Percentiles rank a stretch among this genome's conserved stretches.
These are phyloP conservation scores for Cutaneotrichosporon mucoides DNA, from an alignment of 1,284 basidiomycete species.

Conservation along the genomic window DNA sequence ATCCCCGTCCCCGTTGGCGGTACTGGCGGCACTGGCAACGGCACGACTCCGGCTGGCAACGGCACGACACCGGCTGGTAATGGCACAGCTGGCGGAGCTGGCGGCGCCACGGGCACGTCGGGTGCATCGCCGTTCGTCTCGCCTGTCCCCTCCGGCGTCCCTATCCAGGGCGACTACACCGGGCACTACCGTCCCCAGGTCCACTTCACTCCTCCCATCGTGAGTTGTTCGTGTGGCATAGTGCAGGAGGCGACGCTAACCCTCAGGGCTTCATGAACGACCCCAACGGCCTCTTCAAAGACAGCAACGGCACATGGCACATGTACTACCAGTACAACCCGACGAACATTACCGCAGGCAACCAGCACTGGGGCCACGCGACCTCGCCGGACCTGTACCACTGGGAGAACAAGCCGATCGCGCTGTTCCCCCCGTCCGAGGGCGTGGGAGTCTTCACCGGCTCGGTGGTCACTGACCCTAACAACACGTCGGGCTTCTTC, in stretches of 20 bases:
- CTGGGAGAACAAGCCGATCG: slow-evolving; percentile 50
- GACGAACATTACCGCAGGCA: slow-evolving; percentile 44
- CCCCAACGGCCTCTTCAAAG: slow-evolving; percentile 49
- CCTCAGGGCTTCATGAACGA: slow-evolving; percentile 52
- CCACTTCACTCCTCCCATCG: slow-evolving; percentile 34
- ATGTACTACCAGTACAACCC: slow-evolving; percentile 53
- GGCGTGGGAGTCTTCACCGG: slow-evolving; percentile 45
- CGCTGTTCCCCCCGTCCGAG: slow-evolving; percentile 36
- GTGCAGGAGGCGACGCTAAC: too few species aligned
- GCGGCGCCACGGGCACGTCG: neutral
- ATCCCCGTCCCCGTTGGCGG: neutral
- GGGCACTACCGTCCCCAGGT: slow-evolving; percentile 29
- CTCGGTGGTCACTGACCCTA: slow-evolving; percentile 47
- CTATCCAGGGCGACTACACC: slow-evolving; percentile 22
- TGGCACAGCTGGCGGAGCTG: neutral
- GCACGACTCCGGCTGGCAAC: neutral
- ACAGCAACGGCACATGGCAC: slow-evolving; percentile 49
- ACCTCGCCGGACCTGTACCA: slow-evolving; percentile 49
- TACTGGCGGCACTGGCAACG: neutral
- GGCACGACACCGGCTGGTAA: neutral
- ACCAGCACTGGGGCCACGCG: slow-evolving; percentile 53
- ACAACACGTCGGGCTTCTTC: slow-evolving; percentile 51
- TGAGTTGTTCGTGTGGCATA: too few species aligned
- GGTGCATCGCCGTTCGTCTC: neutral
- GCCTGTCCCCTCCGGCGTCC: slow-evolving; percentile 1